Percentiles rank a stretch among this genome's conserved stretches.
Evolutionary conservation across 352 stramenopile species (phyloP).

Genomic region (Phytophthora nicotianae): DNA sequence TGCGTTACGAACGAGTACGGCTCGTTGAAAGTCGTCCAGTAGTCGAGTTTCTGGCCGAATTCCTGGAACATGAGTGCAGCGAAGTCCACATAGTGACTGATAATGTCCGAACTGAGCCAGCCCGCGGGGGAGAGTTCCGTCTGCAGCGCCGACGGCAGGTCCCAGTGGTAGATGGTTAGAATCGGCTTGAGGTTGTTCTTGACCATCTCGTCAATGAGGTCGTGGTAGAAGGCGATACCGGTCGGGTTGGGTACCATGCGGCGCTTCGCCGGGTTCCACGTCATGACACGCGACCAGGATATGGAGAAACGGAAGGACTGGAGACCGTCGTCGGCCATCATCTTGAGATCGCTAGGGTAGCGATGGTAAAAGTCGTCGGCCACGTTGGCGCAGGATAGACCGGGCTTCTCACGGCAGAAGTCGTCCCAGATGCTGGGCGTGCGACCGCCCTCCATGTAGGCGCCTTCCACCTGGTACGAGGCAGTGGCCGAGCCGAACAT

Average conservation of each 20-base stretch:
- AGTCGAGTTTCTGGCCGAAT: conserved; percentile 3
- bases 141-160: conserved; percentile 1
- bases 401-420: conserved; percentile 1
- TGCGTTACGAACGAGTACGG: conserved; percentile 2
- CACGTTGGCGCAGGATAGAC: not conserved
- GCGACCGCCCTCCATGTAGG: not conserved
- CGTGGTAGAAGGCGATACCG: conserved; percentile 1
- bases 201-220: conserved; percentile 1
- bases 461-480: conserved; percentile 1
- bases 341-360: conserved; percentile 2
- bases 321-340: conserved; percentile 3
- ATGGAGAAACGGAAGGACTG: conserved; percentile 3
- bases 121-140: conserved; percentile 2
- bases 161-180: conserved; percentile 3
- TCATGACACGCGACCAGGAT: conserved; percentile 2
- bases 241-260: conserved; percentile 1
- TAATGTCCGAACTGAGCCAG: conserved; percentile 1
- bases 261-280: conserved; percentile 1
- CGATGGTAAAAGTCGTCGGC: conserved; percentile 1
- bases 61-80: conserved; percentile 1
- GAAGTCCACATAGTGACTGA: not conserved
- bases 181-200: conserved; percentile 1
- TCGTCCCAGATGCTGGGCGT: conserved; percentile 2
- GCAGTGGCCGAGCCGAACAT: conserved; percentile 1
- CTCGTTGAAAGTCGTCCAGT: conserved; percentile 4